Evolutionary conservation across 345 rosid species (phyloP).

Genomic region (Eucalyptus regnans): DNA sequence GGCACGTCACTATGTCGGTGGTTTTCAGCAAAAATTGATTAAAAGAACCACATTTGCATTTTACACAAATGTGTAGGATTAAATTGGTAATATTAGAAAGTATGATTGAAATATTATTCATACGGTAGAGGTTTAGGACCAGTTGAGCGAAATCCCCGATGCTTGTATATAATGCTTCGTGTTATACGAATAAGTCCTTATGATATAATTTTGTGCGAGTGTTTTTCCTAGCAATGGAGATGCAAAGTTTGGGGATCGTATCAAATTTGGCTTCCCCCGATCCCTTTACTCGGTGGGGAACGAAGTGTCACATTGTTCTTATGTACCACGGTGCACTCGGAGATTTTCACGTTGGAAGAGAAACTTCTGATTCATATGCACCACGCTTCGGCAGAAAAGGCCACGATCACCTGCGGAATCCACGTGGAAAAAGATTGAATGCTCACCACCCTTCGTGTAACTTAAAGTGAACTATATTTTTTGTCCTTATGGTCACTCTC

Average conservation of each 20-base stretch:
- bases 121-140: fast-evolving
- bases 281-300: not conserved
- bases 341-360: not conserved
- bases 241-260: not conserved
- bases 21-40: not conserved
- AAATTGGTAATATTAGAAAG: not conserved
- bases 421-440: not conserved
- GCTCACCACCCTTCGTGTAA: not conserved
- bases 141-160: fast-evolving
- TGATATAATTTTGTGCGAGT: not conserved
- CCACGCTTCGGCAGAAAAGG: not conserved
- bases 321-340: not conserved
- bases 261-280: not conserved
- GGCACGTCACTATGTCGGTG: fast-evolving
- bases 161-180: not conserved
- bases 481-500: not conserved
- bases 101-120: fast-evolving
- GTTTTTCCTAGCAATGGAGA: not conserved
- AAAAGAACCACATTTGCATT: not conserved
- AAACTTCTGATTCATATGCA: not conserved
- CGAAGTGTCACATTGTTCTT: not conserved
- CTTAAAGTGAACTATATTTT: not conserved
- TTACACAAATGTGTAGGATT: not conserved
- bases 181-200: not conserved
- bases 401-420: not conserved